Evolutionary conservation across 1,139 yeast genomes (phyloP).

Genomic region (Pichia kudriavzevii): DNA sequence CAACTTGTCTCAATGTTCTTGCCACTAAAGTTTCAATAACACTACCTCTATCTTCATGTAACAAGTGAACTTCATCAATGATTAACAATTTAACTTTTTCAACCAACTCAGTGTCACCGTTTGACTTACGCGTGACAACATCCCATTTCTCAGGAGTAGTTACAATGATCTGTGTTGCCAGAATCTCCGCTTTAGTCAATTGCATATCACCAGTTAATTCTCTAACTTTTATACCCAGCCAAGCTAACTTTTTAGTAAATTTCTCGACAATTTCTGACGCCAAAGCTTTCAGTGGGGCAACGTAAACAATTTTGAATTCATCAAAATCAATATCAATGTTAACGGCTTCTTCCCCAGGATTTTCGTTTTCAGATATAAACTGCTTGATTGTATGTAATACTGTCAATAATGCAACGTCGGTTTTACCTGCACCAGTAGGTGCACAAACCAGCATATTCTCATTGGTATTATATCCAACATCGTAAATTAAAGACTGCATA

Average conservation of each 20-base stretch:
- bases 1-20: conserved; percentile 89
- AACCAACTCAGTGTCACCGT: conserved; percentile 79
- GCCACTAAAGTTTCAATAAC: conserved; percentile 95
- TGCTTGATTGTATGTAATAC: conserved; percentile 78
- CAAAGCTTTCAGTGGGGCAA: conserved; percentile 91
- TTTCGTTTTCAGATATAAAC: conserved; percentile 39
- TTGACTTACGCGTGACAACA: conserved; percentile 83
- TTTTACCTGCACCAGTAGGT: conserved; percentile 99
- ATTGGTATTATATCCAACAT: conserved; percentile 86
- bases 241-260: conserved; percentile 64
- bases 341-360: conserved; percentile 37
- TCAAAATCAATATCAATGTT: conserved; percentile 64
- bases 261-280: conserved; percentile 98
- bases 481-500: conserved; percentile 87
- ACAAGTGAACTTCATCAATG: conserved; percentile 92
- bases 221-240: conserved; percentile 80
- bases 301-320: conserved; percentile 85
- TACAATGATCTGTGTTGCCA: conserved; percentile 82
- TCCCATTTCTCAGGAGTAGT: conserved; percentile 99
- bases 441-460: conserved; percentile 98
- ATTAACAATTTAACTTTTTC: conserved; percentile 77
- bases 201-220: conserved; percentile 98
- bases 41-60: conserved; percentile 97
- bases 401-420: conserved; percentile 88
- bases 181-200: conserved; percentile 72